Evolutionary conservation across 73 alveolate species (phyloP), one percentile per base, ranked within the genome.

Genomic region (Diophrys appendiculata): DNA sequence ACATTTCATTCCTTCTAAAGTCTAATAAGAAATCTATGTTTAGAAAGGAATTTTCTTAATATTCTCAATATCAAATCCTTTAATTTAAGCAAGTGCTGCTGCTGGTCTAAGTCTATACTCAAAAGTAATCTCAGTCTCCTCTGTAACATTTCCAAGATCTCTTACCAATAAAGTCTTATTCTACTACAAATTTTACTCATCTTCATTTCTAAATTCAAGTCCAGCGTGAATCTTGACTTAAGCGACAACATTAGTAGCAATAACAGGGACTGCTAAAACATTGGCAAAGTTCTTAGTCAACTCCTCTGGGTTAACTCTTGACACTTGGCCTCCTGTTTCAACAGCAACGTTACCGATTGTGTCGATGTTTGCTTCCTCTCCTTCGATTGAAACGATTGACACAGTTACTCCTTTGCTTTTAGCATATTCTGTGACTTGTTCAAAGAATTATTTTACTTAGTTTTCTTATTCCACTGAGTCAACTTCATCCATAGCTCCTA

Each of bases 361-460:
- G 31, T 91, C 97, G 27, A 96, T 65, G 29, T 90, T 92, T 84
- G 97, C 88, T 55, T 96, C 98, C 68, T 96, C 98, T 35, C 98
- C 99, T 69, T 80, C 90, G 72, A 96, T 95, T 23, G 96, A 82
- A 22, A 96, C 86, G 55, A 94, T 84, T 68, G 87, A 80, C 52
- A 94, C 89, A 32, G 92, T 72, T 33, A 91, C 88, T 33, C 97
- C 98, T 69, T 88, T 94, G 53, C 80, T 84, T 73, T 90, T 81
- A 0, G 98, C 98, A 26, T 70, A 77, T 34, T 87, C 89, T 27
- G 95, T 97, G 23, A 94, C 82, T 54, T 77, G 72, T 80, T 92
- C 93, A 87, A 94, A 96, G 85, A 96, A 96, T 87, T 69, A 29
- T 72, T 83, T 84, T 5, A 65, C 81, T 26, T 87, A 86, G 25